Conservation (phyloP, 1,284 basidiomycete genomes). For the Cerrena zonata region DNA sequence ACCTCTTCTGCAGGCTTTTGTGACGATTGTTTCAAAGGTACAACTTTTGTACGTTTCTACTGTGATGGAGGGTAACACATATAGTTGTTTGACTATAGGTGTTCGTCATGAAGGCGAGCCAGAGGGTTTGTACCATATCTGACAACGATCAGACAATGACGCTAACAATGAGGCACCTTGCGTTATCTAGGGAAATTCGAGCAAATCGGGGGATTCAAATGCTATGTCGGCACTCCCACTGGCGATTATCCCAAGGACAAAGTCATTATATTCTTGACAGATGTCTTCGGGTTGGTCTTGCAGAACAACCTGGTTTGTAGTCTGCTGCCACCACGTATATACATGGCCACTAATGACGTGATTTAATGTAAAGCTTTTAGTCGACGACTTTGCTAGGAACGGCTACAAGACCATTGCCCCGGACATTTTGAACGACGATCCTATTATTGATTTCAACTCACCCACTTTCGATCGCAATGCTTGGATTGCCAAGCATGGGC, state of each 20-base stretch:
- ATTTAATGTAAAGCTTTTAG: slow-evolving; percentile 46
- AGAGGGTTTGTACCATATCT: slow-evolving; percentile 30
- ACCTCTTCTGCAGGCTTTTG: neutral
- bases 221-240: slow-evolving; percentile 47
- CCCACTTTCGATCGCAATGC: slow-evolving; percentile 82
- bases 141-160: too few species aligned
- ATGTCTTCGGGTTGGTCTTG: slow-evolving; percentile 61
- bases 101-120: slow-evolving; percentile 53
- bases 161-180: neutral
- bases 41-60: neutral
- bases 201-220: slow-evolving; percentile 41
- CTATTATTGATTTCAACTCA: slow-evolving; percentile 58
- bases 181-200: slow-evolving; percentile 35
- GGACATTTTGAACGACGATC: slow-evolving; percentile 59
- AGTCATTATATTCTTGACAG: slow-evolving; percentile 52
- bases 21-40: slow-evolving; percentile 3
- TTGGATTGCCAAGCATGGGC: slow-evolving; percentile 49
- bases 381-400: slow-evolving; percentile 69
- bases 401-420: slow-evolving; percentile 61
- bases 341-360: slow-evolving; percentile 3
- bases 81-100: slow-evolving; percentile 27
- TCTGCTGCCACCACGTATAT: slow-evolving; percentile 2
- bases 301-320: slow-evolving; percentile 43
- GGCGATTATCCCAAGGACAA: slow-evolving; percentile 50
- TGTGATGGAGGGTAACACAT: neutral